A percentile compares a stretch with the other conserved stretches of the same genome.
These are phyloP conservation scores for Xylogone sp. DNA, from an alignment of 2,329 filamentous ascomycete species.

Conservation along the genomic window DNA sequence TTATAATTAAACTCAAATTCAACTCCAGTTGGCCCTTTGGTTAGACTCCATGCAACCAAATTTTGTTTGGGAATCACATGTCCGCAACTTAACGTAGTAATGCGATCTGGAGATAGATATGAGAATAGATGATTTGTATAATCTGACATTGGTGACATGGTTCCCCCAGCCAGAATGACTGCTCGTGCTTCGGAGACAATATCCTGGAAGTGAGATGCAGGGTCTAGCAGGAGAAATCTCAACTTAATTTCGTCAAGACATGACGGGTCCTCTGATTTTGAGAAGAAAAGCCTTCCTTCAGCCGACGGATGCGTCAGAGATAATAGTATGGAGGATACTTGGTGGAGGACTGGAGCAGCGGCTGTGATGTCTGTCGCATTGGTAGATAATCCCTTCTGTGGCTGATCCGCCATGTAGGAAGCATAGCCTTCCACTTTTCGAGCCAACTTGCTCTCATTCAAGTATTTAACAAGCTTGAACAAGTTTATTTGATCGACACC, in stretches of 20 bases:
- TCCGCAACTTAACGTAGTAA: slow-evolving; percentile 84
- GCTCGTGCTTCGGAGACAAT: slow-evolving; percentile 81
- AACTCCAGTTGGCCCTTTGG: slow-evolving; percentile 38
- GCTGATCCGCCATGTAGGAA: slow-evolving; percentile 42
- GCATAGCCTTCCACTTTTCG: slow-evolving; percentile 93
- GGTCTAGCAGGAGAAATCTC: slow-evolving; percentile 85
- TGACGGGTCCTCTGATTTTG: slow-evolving; percentile 35
- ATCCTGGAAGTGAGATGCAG: slow-evolving; percentile 84
- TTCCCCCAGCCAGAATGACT: slow-evolving; percentile 88
- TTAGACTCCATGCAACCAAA: slow-evolving; percentile 73
- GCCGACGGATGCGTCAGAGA: slow-evolving; percentile 82
- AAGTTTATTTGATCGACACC: slow-evolving; percentile 94
- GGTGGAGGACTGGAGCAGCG: slow-evolving; percentile 33
- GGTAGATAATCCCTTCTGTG: slow-evolving; percentile 15
- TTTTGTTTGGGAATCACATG: slow-evolving; percentile 87
- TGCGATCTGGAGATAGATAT: slow-evolving; percentile 55
- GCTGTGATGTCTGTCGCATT: slow-evolving; percentile 9
- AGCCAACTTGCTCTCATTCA: slow-evolving; percentile 88
- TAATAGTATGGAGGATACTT: slow-evolving; percentile 66
- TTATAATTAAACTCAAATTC: slow-evolving; percentile 87
- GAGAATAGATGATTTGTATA: slow-evolving; percentile 86
- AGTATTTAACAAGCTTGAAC: slow-evolving; percentile 80
- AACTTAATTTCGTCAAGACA: slow-evolving; percentile 51
- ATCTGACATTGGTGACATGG: slow-evolving; percentile 95
- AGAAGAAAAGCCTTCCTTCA: slow-evolving; percentile 64